Percentiles rank a stretch among this genome's conserved stretches.
Conservation (phyloP, 2,329 filamentous ascomycete species). For the Diaporthe sp. region DNA sequence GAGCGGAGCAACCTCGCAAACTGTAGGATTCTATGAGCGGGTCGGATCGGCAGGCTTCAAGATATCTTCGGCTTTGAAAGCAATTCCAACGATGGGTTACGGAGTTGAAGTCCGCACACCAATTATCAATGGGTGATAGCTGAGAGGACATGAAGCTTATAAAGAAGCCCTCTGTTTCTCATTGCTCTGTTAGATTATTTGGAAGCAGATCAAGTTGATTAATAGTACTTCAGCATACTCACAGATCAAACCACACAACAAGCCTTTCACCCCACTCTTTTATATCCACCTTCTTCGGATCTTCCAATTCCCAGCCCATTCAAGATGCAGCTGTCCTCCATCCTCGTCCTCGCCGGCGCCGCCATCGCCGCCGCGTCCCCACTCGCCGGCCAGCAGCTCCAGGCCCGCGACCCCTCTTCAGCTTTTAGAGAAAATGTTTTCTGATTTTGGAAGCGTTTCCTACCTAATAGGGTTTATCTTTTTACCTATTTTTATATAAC, state of each 20-base stretch:
- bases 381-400: constrained; percentile 8
- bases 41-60: constrained; percentile 22
- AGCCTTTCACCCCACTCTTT: neutral
- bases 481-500: too few relatives aligned
- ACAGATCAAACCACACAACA: neutral
- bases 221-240: neutral
- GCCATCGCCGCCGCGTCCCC: constrained; percentile 11
- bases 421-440: too few relatives aligned
- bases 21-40: neutral
- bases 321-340: constrained; percentile 10
- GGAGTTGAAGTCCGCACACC: neutral
- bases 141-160: neutral
- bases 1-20: neutral
- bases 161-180: neutral
- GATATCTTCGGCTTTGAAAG: neutral
- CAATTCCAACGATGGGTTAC: neutral
- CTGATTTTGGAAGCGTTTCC: too few relatives aligned
- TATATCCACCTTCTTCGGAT: neutral
- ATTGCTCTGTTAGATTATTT: neutral
- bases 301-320: neutral
- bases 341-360: constrained; percentile 7
- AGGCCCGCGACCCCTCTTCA: neutral
- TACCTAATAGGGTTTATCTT: too few relatives aligned
- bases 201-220: neutral
- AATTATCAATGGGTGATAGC: neutral